Percentiles rank a stretch among this genome's conserved stretches.
Evolutionary conservation across 345 rosid genomes (phyloP).

Genomic region (Lepidium aucheri): DNA sequence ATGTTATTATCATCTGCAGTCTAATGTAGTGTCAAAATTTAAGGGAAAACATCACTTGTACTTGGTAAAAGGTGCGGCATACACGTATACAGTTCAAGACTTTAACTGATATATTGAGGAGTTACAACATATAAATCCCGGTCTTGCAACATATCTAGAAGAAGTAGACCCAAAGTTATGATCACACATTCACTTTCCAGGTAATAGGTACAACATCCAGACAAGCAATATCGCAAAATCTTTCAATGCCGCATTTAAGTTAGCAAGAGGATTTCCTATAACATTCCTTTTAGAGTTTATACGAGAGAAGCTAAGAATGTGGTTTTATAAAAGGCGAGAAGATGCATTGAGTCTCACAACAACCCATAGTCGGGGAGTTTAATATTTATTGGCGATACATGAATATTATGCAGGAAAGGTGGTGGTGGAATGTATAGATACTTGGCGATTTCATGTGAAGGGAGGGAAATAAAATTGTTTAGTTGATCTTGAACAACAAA

Average conservation of each 20-base stretch:
- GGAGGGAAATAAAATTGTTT: no score
- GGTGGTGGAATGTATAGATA: background rate
- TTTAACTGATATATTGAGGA: background rate
- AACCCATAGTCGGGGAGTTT: background rate
- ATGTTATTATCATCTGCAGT: background rate
- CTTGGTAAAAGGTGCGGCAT: background rate
- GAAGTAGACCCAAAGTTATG: no score
- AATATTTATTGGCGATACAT: background rate
- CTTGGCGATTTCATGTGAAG: background rate
- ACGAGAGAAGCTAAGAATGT: no score
- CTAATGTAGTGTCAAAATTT: background rate
- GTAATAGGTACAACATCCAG: no score
- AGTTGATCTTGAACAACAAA: no score
- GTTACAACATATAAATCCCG: fast-evolving
- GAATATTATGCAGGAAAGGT: background rate
- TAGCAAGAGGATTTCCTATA: no score
- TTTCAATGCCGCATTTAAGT: no score
- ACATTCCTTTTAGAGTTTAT: no score
- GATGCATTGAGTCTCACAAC: no score
- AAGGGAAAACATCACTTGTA: background rate
- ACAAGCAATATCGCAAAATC: no score
- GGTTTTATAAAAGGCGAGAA: no score
- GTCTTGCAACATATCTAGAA: background rate
- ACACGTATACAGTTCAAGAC: background rate
- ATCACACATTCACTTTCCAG: no score